Evolutionary conservation across 306 rosid genomes (phyloP).

Genomic region (Begonia peltatifolia): DNA sequence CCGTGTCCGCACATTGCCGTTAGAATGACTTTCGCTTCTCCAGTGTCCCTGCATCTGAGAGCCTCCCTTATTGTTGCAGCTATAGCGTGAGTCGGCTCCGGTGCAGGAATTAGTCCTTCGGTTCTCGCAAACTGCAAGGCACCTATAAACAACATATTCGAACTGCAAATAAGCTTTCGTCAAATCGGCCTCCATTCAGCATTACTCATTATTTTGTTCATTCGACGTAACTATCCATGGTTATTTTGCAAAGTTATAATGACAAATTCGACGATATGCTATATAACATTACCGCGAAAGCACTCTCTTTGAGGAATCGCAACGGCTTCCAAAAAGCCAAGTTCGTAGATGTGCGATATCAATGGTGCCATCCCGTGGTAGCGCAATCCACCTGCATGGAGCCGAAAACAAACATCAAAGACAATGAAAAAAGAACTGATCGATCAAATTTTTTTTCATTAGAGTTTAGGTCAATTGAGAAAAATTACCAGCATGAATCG

Average conservation of each 20-base stretch:
- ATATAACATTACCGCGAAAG: constrained; percentile 40
- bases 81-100: constrained; percentile 89
- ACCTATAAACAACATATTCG: constrained; percentile 25
- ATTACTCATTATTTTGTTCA: background rate
- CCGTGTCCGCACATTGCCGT: constrained; percentile 98
- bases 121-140: constrained; percentile 79
- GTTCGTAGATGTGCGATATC: constrained; percentile 75
- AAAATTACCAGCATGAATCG: constrained; percentile 77
- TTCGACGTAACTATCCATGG: no score
- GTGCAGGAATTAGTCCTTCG: constrained; percentile 91
- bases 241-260: no score
- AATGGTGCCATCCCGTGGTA: constrained; percentile 97
- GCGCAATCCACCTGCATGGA: constrained; percentile 69
- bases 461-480: background rate
- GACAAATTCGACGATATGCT: no score
- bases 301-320: constrained; percentile 83
- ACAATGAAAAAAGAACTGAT: no score
- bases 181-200: background rate
- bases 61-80: constrained; percentile 94
- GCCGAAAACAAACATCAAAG: no score
- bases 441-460: background rate
- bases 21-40: constrained; percentile 81
- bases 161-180: no score
- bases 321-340: constrained; percentile 85
- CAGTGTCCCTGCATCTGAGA: constrained; percentile 49